phyloP scores from a whole-genome alignment of 2,329 filamentous ascomycete species.

The Rachicladosporium sp. region DNA sequence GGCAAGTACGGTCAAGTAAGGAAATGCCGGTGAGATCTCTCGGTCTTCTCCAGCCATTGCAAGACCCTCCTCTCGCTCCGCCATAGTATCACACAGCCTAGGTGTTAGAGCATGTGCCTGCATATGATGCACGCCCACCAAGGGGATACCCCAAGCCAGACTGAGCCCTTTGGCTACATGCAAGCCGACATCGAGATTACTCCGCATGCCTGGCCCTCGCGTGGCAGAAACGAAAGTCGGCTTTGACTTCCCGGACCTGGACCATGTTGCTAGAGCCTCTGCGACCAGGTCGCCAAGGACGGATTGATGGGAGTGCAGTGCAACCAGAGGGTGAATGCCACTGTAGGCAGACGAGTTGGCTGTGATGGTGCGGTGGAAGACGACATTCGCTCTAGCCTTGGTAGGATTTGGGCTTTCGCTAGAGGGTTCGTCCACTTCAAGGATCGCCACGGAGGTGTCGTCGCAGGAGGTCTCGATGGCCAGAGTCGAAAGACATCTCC shows the following conservation, averaged over 20 bases:
- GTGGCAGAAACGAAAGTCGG: constrained; percentile 81
- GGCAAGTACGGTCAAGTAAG: constrained; percentile 77
- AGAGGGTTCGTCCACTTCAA: constrained; percentile 39
- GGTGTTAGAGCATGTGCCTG: constrained; percentile 89
- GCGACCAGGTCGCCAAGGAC: constrained; percentile 55
- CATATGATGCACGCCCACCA: constrained; percentile 92
- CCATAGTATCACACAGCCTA: constrained; percentile 40
- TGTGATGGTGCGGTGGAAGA: constrained; percentile 72
- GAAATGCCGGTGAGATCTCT: constrained; percentile 47
- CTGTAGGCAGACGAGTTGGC: constrained; percentile 62
- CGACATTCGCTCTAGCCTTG: constrained; percentile 18
- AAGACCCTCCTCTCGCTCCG: not conserved
- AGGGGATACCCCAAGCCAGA: constrained; percentile 67
- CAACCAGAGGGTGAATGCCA: constrained; percentile 68
- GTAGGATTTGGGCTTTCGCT: not conserved
- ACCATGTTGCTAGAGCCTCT: constrained; percentile 1
- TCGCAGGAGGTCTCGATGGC: constrained; percentile 83
- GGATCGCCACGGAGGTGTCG: constrained; percentile 78
- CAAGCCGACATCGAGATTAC: constrained; percentile 65
- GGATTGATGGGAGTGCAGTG: constrained; percentile 63
- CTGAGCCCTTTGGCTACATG: constrained; percentile 80
- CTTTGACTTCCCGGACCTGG: constrained; percentile 29
- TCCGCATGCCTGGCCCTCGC: constrained; percentile 76
- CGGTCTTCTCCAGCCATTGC: constrained; percentile 1
- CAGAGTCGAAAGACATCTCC: constrained; percentile 35